Percentiles rank a stretch among this genome's conserved stretches.
These are phyloP conservation scores for Exserohilum rostratum DNA, from an alignment of 2,329 filamentous ascomycete genomes.

Conservation along the genomic window DNA sequence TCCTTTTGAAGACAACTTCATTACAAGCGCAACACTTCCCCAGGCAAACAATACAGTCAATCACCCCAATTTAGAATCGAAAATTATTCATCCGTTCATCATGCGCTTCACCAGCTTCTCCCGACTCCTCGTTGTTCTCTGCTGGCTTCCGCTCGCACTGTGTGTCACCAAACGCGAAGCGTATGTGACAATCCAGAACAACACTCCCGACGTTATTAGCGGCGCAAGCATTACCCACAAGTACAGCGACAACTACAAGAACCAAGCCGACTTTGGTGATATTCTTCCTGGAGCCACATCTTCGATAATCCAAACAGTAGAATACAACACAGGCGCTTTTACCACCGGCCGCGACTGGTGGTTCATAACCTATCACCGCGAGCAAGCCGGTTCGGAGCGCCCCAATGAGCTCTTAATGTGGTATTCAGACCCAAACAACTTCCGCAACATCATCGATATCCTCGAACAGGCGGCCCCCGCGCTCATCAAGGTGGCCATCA, in stretches of 20 bases:
- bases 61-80: neutral
- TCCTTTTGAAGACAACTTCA: neutral
- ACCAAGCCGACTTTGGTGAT: constrained; percentile 2
- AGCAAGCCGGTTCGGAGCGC: constrained; percentile 2
- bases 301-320: constrained; percentile 1
- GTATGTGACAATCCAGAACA: constrained; percentile 14
- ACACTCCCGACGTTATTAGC: constrained; percentile 13
- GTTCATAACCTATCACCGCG: constrained; percentile 13
- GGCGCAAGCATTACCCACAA: constrained; percentile 14
- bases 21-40: neutral
- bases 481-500: neutral
- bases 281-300: constrained; percentile 1
- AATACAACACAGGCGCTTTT: constrained; percentile 13
- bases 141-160: constrained; percentile 1
- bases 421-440: neutral
- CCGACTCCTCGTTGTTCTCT: constrained; percentile 3
- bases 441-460: neutral
- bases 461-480: neutral
- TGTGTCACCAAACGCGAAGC: constrained; percentile 13
- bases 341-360: constrained; percentile 16
- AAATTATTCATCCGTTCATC: neutral
- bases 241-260: constrained; percentile 16
- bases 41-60: neutral
- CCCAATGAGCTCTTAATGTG: neutral
- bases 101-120: neutral